Base-by-base conservation (phyloP, 768 basidiomycete genomes). In the Coprinopsis cinerea region DNA sequence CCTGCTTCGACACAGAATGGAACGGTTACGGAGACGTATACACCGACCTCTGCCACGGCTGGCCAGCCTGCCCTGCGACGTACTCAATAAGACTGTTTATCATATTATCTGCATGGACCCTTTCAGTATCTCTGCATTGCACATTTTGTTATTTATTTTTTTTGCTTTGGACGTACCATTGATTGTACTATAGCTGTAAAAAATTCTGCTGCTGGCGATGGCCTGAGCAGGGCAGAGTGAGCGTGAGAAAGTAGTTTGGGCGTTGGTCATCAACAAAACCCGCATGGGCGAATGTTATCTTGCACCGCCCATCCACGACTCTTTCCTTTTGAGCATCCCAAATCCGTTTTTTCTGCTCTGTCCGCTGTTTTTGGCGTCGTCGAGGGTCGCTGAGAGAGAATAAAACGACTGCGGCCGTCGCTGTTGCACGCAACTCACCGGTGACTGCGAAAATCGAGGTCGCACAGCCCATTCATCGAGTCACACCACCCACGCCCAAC, bases 201-300 rank as follows among this genome's bases (percentile, higher is more conserved):
- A n/a, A n/a, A n/a, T n/a, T n/a, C n/a, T n/a, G n/a, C n/a, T n/a
- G n/a, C n/a, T n/a, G n/a, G n/a, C 73, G 71, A 52, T 42, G 64
- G 63, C 67, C 67, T 66, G 64, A 66, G 69, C 72, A 62, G 64
- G 65, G 56, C 59, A 64, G 58, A 57, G 62, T 64, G n/a, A n/a
- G n/a, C n/a, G n/a, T n/a, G n/a, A n/a, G n/a, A n/a, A n/a, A n/a
- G n/a, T n/a, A n/a, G n/a, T n/a, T n/a, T n/a, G 63, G 9, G 44
- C 27, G 44, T 45, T 45, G 44, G 44, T 45, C 44, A 45, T 45
- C 44, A 45, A 28, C 26, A 30, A 45, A 27, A 65, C 60, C n/a
- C n/a, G n/a, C n/a, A n/a, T n/a, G n/a, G n/a, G n/a, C n/a, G n/a
- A n/a, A n/a, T n/a, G n/a, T n/a, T n/a, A n/a, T n/a, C n/a, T n/a